Evolutionary conservation across 106 monocot species (phyloP).

Genomic region (Allium fistulosum): DNA sequence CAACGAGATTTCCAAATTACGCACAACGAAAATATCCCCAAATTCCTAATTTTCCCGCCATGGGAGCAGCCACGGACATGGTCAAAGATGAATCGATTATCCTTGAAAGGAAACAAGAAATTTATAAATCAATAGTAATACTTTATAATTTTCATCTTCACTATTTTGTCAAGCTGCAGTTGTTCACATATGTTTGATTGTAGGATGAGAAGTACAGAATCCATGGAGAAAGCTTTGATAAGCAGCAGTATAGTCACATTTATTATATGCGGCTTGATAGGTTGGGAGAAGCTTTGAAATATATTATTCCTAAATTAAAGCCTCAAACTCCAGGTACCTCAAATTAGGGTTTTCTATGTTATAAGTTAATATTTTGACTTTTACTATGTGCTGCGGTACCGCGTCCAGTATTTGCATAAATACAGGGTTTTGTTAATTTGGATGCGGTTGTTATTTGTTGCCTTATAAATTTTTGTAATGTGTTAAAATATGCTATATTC

Average conservation of each 20-base stretch:
- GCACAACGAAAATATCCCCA: neutral
- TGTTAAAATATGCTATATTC: no score
- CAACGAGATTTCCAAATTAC: no score
- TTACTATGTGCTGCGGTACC: no score
- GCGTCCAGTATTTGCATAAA: no score
- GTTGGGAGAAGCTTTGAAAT: conserved; percentile 55
- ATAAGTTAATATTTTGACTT: neutral
- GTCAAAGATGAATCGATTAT: conserved; percentile 25
- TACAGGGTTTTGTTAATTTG: neutral
- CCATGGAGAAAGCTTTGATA: conserved; percentile 68
- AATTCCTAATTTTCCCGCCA: conserved; percentile 37
- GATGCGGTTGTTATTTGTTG: neutral
- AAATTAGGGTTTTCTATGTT: neutral
- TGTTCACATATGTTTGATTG: neutral
- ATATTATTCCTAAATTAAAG: conserved; percentile 50
- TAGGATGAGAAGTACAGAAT: conserved; percentile 83
- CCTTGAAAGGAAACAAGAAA: conserved; percentile 77
- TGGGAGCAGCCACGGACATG: conserved; percentile 19
- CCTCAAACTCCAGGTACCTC: conserved; percentile 53
- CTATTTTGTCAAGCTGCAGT: no score
- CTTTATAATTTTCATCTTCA: no score
- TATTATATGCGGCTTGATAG: conserved; percentile 77
- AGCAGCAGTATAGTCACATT: conserved; percentile 98
- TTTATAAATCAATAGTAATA: conserved; percentile 50
- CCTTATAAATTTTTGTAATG: no score